Evolutionary conservation across 148 eudicot genomes (phyloP), one percentile per base, ranked within the genome.

Genomic region (Cornus controversa): DNA sequence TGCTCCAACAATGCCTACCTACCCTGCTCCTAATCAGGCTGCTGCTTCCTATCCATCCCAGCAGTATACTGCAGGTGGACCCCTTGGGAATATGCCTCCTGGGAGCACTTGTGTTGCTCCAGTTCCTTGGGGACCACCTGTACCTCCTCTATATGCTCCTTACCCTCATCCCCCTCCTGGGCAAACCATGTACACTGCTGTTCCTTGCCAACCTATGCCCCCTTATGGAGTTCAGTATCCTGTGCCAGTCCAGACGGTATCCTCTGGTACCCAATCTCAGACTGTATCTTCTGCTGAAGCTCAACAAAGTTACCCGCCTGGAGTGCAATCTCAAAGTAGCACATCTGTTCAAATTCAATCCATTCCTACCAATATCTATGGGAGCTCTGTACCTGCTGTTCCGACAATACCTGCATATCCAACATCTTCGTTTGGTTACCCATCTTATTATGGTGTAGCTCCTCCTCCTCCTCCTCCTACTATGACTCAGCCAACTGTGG

Each of bases 71-170:
- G 5, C 83, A 27, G 91, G 90, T 79, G 92, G 91, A n/a, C 85
- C 93, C 26, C 78, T 92, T 40, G 86, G 83, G 3, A 45, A 77
- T 42, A 28, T 80, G 18, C 85, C 96, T 13, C 90, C 89, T 50
- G 89, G 85, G 11, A 80, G 83, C 77, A 92, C 88, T 76, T 8
- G 66, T 66, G 86, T 86, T 13, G 76, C 87, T 75, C 92, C 94
- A 26, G 87, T 86, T 58, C 93, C 97, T 0, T 92, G 98, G 98
- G 97, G 90, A n/a, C 92, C 94, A 27, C 93, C 88, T 29, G 77
- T 77, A 25, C 93, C 91, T 80, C 91, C 94, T 62, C 83, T 85
- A 36, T 88, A 87, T 86, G 87, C 87, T 36, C 75, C 89, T 71
- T 91, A 86, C 75, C 88, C 91, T 31, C 93, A 92, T 72, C 93